A percentile compares a stretch with the other conserved stretches of the same genome.
Evolutionary conservation across 2,329 filamentous ascomycete genomes (phyloP).

Genomic region (Calonectria leucothoes): DNA sequence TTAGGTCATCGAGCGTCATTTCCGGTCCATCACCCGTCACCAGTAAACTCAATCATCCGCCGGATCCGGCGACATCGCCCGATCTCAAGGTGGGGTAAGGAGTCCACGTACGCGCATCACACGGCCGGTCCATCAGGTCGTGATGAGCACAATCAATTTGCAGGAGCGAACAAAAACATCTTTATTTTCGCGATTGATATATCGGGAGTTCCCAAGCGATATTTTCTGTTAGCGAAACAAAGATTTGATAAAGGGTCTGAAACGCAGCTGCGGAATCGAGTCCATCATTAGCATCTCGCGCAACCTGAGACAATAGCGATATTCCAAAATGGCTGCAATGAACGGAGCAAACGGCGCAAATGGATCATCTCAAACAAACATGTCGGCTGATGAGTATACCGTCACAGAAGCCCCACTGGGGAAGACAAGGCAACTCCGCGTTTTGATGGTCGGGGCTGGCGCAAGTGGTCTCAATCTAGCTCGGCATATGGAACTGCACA

Average conservation of each 20-base stretch:
- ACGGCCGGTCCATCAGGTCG: background rate
- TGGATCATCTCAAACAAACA: background rate
- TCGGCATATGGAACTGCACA: conserved; percentile 1
- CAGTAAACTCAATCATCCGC: background rate
- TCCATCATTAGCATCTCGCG: background rate
- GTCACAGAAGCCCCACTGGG: background rate
- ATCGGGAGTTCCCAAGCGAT: background rate
- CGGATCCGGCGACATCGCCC: background rate
- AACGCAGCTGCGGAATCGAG: background rate
- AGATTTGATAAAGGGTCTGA: background rate
- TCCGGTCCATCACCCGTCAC: background rate
- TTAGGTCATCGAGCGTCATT: background rate
- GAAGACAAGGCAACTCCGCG: background rate
- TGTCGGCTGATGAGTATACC: background rate
- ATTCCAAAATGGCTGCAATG: background rate
- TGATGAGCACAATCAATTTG: background rate
- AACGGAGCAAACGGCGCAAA: background rate
- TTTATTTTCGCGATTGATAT: background rate
- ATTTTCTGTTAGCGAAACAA: background rate
- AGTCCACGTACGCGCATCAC: background rate
- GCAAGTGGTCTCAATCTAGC: conserved; percentile 19
- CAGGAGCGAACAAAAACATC: background rate
- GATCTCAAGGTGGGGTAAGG: background rate
- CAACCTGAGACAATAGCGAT: background rate
- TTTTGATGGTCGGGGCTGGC: conserved; percentile 10